These are phyloP conservation scores for Teunomyces tritomae DNA, from an alignment of 805 yeast species.

Conservation along the genomic window DNA sequence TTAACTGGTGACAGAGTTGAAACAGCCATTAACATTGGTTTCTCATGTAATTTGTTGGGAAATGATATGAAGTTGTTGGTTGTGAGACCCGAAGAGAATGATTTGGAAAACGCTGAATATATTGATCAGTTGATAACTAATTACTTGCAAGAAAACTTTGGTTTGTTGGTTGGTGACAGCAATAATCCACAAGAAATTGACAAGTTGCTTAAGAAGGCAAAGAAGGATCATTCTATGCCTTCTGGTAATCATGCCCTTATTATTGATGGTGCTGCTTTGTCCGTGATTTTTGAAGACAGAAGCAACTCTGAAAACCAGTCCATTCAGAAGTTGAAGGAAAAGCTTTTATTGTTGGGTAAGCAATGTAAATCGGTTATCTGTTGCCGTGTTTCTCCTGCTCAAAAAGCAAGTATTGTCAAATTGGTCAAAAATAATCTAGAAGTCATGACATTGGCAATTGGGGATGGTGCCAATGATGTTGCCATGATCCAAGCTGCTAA, in stretches of 20 bases:
- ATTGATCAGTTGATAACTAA: slow-evolving; percentile 42
- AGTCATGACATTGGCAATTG: slow-evolving; percentile 85
- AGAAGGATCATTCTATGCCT: slow-evolving; percentile 64
- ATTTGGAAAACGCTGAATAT: slow-evolving; percentile 33
- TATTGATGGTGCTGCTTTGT: slow-evolving; percentile 78
- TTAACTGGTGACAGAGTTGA: slow-evolving; percentile 88
- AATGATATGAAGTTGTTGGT: slow-evolving; percentile 75
- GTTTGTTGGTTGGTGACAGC: slow-evolving; percentile 23
- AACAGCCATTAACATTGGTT: slow-evolving; percentile 85
- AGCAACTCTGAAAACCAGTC: slow-evolving; percentile 37
- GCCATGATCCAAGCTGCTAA: slow-evolving; percentile 90
- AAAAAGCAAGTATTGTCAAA: slow-evolving; percentile 79
- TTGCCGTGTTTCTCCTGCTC: slow-evolving; percentile 87
- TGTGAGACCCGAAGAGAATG: slow-evolving; percentile 47
- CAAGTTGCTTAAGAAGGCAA: slow-evolving; percentile 46
- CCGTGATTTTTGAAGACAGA: slow-evolving; percentile 44
- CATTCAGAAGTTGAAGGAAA: slow-evolving; percentile 23
- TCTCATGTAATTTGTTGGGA: slow-evolving; percentile 74
- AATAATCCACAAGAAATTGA: slow-evolving; percentile 31
- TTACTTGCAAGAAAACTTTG: slow-evolving; percentile 49
- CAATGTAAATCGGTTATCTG: slow-evolving; percentile 80
- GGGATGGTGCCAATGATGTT: slow-evolving; percentile 88
- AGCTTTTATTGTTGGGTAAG: slow-evolving; percentile 69
- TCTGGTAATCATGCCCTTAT: slow-evolving; percentile 64
- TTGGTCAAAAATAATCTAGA: slow-evolving; percentile 70